Base-by-base conservation (phyloP, 2,329 filamentous ascomycete species). In the Hymenoscyphus repandus region DNA sequence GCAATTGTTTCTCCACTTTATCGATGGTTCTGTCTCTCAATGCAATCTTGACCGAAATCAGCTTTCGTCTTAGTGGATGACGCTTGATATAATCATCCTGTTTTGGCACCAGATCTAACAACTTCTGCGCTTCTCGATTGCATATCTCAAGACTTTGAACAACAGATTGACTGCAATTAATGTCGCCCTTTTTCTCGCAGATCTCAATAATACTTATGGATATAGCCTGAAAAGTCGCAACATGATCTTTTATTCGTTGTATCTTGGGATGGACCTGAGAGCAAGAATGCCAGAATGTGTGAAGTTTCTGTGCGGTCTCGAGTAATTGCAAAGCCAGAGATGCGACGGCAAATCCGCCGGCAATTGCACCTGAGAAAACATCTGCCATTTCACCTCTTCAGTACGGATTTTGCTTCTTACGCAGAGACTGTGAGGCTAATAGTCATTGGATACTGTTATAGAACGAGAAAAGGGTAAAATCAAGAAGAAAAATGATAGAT, bases 191-290 rank as follows among this genome's bases (percentile, higher is more conserved):
- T 20, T 49, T 34, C 3, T 51, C 15, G 27, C 45, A 53, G 15
- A 45, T 46, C 10, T 47, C 43, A 27, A 42, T 37, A 12, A 52
- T 48, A 18, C 32, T 46, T 5, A 18, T 6, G 0, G 47, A 20
- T 4, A 56, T 49, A 18, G 40, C 45, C 13, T 49, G 37, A 6
- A 56, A 45, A 22, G 47, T 27, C 2, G 15, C 18, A 6, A 56
- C 27, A 43, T 56, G 51, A 2, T 53, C 41, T 38, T 49, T 46
- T 37, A 56, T 51, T 2, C 54, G 41, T 30, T 53, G n/a, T 22
- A 52, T 42, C n/a, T 36, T 45, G 2, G 45, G 17, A 12, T 45
- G 30, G 1, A 41, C 18, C 4, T 48, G 34, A 33, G 38, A 15
- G 4, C 47, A 46, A 6, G 31, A 18, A 10, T 44, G 15, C 45